Evolutionary conservation across 2,329 filamentous ascomycete genomes (phyloP), one percentile per base, ranked within the genome.

Genomic region (Colletotrichum melonis): DNA sequence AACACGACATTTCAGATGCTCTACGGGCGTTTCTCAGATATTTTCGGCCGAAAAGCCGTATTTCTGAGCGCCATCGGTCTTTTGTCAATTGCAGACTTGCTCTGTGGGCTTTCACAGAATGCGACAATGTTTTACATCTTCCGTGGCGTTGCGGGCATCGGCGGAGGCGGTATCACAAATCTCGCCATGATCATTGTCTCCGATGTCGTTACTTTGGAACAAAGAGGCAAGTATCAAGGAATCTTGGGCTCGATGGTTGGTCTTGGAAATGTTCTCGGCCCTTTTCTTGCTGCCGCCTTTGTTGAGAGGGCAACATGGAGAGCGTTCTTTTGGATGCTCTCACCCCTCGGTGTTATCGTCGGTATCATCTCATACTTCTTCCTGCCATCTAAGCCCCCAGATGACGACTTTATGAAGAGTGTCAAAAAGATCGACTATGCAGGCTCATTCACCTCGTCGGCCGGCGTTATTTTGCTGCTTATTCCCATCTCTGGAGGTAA

Each of bases 1-100:
- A 89, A 88, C 72, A 92, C 91, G 0, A 87, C 89, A 42, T 92
- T 92, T 75, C 90, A 91, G 75, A 89, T 92, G 72, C 84, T 93
- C 0, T 92, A 92, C 78, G 90, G 91, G 24, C 86, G 90, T 3
- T 76, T 92, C 3, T 91, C 89, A 0, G 90, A 92, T 78, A 88
- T 92, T 1, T 86, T 91, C 63, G 89, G 90, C 24, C 86, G 90
- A 22, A 92, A 92, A 78, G 83, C 86, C 8, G 84, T 92, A 7
- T 88, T 89, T 64, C 78, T 92, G 3, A 84, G 83, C 1, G 88
- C 88, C 1, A 79, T 91, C 8, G 82, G 82, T 0, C 79, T 91
- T 14, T 81, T 93, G 5, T 84, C 85, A 8, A 69, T 92, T 16
- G 88, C 87, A 2, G 90, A 92, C 77, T 79, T 93, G 62, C 81